Evolutionary conservation across 2,329 filamentous ascomycete species (phyloP).

Genomic region (Byssothecium circinans): DNA sequence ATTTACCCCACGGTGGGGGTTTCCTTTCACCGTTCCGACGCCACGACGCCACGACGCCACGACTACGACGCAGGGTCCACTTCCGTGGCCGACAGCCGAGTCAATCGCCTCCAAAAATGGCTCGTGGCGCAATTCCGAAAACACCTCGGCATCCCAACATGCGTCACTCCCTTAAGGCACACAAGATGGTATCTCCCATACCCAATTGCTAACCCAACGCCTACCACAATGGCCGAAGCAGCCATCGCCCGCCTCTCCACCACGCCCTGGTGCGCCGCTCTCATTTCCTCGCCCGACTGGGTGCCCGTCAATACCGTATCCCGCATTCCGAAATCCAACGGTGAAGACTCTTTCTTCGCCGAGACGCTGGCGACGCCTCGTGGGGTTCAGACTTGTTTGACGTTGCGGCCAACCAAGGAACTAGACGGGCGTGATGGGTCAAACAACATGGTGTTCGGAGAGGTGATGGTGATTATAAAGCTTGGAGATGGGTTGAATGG

Average conservation of each 20-base stretch:
- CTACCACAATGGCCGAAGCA: constrained; percentile 23
- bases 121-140: no score
- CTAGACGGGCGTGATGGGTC: constrained; percentile 14
- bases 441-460: constrained; percentile 27
- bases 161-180: constrained; percentile 18
- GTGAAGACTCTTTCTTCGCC: constrained; percentile 57
- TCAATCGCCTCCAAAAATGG: no score
- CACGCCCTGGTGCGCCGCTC: constrained; percentile 54
- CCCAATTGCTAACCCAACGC: background rate
- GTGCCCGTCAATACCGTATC: constrained; percentile 43
- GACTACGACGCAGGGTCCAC: background rate
- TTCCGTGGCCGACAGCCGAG: background rate
- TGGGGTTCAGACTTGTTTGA: constrained; percentile 49
- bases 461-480: constrained; percentile 46
- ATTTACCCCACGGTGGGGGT: background rate
- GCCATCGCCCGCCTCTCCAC: constrained; percentile 26
- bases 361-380: constrained; percentile 55
- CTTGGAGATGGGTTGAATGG: constrained; percentile 59
- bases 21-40: no score
- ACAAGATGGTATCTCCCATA: constrained; percentile 23
- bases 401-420: constrained; percentile 20
- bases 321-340: constrained; percentile 29
- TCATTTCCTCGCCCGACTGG: constrained; percentile 48
- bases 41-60: no score
- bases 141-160: constrained; percentile 2